Evolutionary conservation across 176 grass and related monocot genomes (phyloP), one percentile per base, ranked within the genome.

Genomic region (Musa itinerans): DNA sequence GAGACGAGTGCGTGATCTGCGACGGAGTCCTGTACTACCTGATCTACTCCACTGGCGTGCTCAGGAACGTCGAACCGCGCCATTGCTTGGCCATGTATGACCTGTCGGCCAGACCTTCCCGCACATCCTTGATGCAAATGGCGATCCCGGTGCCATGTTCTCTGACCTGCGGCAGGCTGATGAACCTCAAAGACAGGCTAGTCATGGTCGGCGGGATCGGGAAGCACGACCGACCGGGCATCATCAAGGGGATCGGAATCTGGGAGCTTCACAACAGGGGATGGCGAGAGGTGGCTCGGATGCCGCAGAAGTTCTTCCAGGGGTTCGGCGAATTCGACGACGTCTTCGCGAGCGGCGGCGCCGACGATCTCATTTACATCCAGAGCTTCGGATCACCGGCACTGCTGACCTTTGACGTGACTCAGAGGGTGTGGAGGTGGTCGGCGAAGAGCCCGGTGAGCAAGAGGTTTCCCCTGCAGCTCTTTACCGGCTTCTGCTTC

Each of bases 161-260:
- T n/a, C 83, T 95, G 76, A 95, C 91, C 3, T 95, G 91, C 11
- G 88, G 85, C 50, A 73, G 88, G 59, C 68, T 95, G 78, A 95
- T 90, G 91, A 95, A 90, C 74, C 77, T 95, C 23, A 76, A 70
- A 21, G 88, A 84, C 74, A 90, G 63, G 79, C 81, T 95, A 48
- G 78, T 95, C 13, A 76, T 95, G 63, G 85, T 95, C 68, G 88
- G 91, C 0, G 91, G 91, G 54, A 95, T 95, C 58, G 91, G 91
- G 16, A 95, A 90, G 81, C 83, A 80, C 56, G 91, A 95, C 68
- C 79, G 88, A 11, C 91, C 91, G 14, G 91, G 85, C 57, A 85
- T 95, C 79, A 89, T 95, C 53, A 95, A 95, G 85, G 91, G 91
- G 78, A 95, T 95, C 69, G 91, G 91, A 2, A 84, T 95, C 53